Conservation (phyloP, 257 asterid species). For the Ophiorrhiza pumila region DNA sequence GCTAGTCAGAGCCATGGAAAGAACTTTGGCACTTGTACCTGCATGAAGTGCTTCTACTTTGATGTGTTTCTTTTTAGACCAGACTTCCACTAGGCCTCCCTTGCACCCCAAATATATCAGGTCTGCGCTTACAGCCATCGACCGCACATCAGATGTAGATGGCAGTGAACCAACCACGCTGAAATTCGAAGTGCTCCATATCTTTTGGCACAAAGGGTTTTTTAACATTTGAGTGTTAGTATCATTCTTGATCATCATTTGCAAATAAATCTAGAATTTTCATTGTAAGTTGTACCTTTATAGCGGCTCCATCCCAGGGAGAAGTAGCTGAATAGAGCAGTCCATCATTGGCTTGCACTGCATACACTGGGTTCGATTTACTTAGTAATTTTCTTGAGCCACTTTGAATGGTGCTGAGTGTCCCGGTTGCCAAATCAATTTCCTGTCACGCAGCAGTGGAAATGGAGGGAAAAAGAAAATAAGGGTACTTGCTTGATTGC, state of each 20-base stretch:
- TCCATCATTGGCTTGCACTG: slow-evolving; percentile 65
- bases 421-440: slow-evolving; percentile 68
- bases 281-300: slow-evolving; percentile 53
- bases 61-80: slow-evolving; percentile 64
- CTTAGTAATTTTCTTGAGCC: slow-evolving; percentile 67
- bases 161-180: slow-evolving; percentile 55
- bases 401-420: slow-evolving; percentile 56
- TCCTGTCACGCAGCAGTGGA: slow-evolving; percentile 39
- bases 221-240: neutral
- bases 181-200: slow-evolving; percentile 63
- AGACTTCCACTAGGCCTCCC: slow-evolving; percentile 64
- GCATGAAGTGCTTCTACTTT: slow-evolving; percentile 69
- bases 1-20: slow-evolving; percentile 57
- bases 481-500: neutral
- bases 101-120: slow-evolving; percentile 68
- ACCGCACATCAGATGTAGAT: slow-evolving; percentile 55
- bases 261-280: neutral
- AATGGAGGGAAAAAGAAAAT: neutral
- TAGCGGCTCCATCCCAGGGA: slow-evolving; percentile 59
- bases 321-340: slow-evolving; percentile 58
- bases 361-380: slow-evolving; percentile 55
- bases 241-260: neutral
- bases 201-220: slow-evolving; percentile 31
- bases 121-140: slow-evolving; percentile 60
- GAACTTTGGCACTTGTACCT: slow-evolving; percentile 41